Conservation (phyloP, 257 asterid genomes). For the Solanum pinnatisectum region DNA sequence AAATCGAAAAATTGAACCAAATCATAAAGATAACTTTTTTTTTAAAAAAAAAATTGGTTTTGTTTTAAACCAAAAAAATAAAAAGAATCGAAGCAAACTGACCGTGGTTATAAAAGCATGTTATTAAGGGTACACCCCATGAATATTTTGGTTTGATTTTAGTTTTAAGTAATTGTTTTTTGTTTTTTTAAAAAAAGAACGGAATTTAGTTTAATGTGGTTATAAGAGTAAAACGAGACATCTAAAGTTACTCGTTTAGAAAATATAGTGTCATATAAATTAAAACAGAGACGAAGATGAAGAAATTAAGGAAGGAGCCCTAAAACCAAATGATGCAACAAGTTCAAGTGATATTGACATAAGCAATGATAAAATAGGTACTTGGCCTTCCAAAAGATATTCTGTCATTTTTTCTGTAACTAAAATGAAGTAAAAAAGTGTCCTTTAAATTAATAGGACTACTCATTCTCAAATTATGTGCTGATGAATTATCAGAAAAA, state of each 20-base stretch:
- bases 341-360: slow-evolving; percentile 36
- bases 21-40: neutral
- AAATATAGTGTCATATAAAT: neutral
- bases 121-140: neutral
- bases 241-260: neutral
- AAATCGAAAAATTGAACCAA: neutral
- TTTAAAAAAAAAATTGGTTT: too few relatives aligned
- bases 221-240: neutral
- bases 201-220: neutral
- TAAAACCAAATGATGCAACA: slow-evolving; percentile 22
- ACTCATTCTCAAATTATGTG: slow-evolving; percentile 3
- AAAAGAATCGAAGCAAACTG: neutral
- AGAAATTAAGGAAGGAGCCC: slow-evolving; percentile 9
- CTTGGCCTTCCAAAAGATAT: neutral
- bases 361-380: neutral
- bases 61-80: neutral
- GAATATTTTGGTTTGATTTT: neutral
- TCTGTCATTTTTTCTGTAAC: neutral
- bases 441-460: neutral
- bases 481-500: neutral
- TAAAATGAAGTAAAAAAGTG: neutral
- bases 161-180: neutral
- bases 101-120: neutral
- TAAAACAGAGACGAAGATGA: too few relatives aligned
- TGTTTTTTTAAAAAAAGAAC: too few relatives aligned